Evolutionary conservation across 2,329 filamentous ascomycete genomes (phyloP), one percentile per base, ranked within the genome.

Genomic region (Ramichloridium luteum): DNA sequence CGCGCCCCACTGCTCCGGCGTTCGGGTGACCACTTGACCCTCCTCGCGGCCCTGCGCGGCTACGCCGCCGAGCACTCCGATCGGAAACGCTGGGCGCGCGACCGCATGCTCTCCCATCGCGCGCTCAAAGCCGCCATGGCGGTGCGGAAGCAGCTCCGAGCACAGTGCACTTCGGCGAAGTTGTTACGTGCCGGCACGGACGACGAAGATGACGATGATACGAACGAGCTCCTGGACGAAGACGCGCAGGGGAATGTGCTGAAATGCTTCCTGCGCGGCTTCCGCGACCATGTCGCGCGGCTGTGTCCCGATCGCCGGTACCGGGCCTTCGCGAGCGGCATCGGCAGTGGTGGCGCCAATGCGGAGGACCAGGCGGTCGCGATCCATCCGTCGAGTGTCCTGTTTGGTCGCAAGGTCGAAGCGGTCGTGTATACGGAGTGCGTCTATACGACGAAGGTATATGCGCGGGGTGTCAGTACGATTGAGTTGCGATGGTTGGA

Each of bases 51-150:
- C 0, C 68, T 77, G 2, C 70, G 67, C 39, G 65, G 65, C 3
- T 78, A 76, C 48, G 64, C 68, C 0, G 60, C 64, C 12, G 73
- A 77, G 39, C 59, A 63, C 12, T 58, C 63, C 2, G 69, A 77
- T 46, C 64, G 74, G 9, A 73, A 70, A 41, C 58, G 60, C 12
- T 78, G 74, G 74, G 68, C 70, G 16, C 62, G 69, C 35, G 60
- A 60, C 39, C 70, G 73, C 41, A 61, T 72, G 38, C 66, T 77
- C 8, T 71, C 64, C 2, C 73, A 77, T 43, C 63, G 73, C 23
- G 72, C 73, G 3, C 77, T 78, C 74, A 68, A 72, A 42, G 69
- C 66, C 11, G 72, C 75, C 3, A 74, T 77, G 70, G 70, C 76
- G 39, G 67, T 76, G 28, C 65, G 72, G 33, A 76, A 75, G 47